Percentiles rank a stretch among this genome's conserved stretches.
phyloP scores from a whole-genome alignment of 2,329 filamentous ascomycete species.

The Daldinia sp. region DNA sequence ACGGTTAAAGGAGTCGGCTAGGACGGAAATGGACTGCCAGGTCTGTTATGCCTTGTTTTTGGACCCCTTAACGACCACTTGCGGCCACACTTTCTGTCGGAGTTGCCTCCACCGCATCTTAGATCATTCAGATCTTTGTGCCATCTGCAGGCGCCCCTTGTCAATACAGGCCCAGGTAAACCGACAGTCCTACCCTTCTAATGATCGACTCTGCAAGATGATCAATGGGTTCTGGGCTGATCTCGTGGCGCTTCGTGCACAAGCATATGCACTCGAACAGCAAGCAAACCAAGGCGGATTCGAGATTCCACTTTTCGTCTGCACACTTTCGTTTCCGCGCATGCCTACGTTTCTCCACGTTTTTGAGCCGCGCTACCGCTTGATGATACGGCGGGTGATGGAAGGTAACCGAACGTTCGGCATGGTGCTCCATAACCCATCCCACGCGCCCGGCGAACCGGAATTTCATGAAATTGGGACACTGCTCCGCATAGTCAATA shows the following conservation, averaged over 20 bases:
- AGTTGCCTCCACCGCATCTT: constrained; percentile 79
- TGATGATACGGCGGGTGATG: constrained; percentile 85
- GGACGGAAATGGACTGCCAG: constrained; percentile 83
- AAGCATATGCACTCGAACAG: constrained; percentile 65
- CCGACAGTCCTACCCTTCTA: constrained; percentile 58
- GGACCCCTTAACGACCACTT: constrained; percentile 83
- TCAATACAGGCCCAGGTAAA: constrained; percentile 56
- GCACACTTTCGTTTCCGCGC: constrained; percentile 79
- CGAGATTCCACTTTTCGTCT: constrained; percentile 79
- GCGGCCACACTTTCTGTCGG: constrained; percentile 90
- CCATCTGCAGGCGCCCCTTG: constrained; percentile 77
- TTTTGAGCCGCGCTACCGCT: constrained; percentile 89
- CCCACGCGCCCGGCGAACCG: constrained; percentile 44
- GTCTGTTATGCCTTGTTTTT: constrained; percentile 85
- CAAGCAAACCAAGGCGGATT: constrained; percentile 63
- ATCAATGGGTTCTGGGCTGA: constrained; percentile 75
- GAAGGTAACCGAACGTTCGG: constrained; percentile 81
- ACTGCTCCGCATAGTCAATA: constrained; percentile 76
- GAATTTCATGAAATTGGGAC: constrained; percentile 79
- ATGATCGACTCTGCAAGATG: constrained; percentile 69
- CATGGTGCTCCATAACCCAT: constrained; percentile 78
- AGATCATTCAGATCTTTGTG: constrained; percentile 80
- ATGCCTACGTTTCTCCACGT: constrained; percentile 89
- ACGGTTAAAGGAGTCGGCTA: constrained; percentile 67
- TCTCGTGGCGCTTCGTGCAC: constrained; percentile 65